Base-by-base conservation (phyloP, 1,284 basidiomycete genomes). In the Cerrena zonata region DNA sequence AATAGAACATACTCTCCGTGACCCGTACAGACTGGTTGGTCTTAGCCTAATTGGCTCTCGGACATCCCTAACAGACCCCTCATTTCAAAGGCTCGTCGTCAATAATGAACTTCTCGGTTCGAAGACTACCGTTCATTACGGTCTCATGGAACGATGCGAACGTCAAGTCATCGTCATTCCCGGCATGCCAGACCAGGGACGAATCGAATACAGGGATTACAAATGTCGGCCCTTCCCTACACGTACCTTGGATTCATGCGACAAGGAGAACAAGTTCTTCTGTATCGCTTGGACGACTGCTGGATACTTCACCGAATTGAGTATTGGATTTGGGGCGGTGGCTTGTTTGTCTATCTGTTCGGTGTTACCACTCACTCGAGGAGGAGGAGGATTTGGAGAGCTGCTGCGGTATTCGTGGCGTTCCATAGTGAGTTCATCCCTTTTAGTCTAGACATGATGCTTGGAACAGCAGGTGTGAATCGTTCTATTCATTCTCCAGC, bases 271-370 rank as follows among this genome's bases (percentile, higher is more conserved):
- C 56, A 68, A 70, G 46, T 50, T 63, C 0, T 81, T 86, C 64
- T 89, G 86, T 65, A 73, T 77, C 18, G 70, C 75, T 40, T 89
- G 87, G 86, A 77, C 75, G 13, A 86, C 79, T 38, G 86, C 86
- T 15, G 75, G 76, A 2, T 89, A 86, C 61, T 68, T 78, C 39
- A 70, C 75, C 18, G 78, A 84, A 62, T 65, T 88, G 18, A 78
- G 77, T 44, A 73, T 80, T 40, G 82, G 84, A 11, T 84, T 84
- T 61, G 81, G 76, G 12, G 74, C 69, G 40, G 68, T 82, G 22
- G 77, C 84, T 4, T 65, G 85, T 42, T 61, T 76, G 0, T 69
- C 83, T 4, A 72, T 89, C 45, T 84, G 36, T 73, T 89, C 51
- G 86, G 87, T 3, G 74, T 86, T 11, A 86, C 77, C 58, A 87